Evolutionary conservation across 768 basidiomycete species (phyloP).

Genomic region (Xanthoconium stramineum): DNA sequence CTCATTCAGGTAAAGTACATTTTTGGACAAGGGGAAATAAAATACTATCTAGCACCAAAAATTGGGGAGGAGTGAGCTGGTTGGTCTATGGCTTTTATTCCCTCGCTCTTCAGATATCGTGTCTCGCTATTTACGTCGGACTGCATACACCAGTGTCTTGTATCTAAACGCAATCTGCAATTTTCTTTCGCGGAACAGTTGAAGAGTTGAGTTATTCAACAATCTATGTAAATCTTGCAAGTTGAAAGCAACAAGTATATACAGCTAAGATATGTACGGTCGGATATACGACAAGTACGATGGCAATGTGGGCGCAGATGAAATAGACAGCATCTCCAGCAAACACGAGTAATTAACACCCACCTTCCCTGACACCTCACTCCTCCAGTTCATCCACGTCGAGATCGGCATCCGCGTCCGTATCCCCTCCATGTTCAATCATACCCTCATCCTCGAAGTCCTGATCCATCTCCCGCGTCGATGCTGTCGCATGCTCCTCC

Average conservation of each 20-base stretch:
- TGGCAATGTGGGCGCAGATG: background rate
- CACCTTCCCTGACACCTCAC: background rate
- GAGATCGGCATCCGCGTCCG: conserved; percentile 8
- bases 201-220: background rate
- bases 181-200: background rate
- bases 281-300: conserved; percentile 4
- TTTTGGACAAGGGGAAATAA: conserved; percentile 84
- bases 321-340: conserved; percentile 16
- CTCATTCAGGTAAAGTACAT: conserved; percentile 73
- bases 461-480: background rate
- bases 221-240: no score
- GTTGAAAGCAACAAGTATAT: conserved; percentile 15
- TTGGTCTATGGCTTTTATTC: conserved; percentile 4
- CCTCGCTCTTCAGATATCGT: conserved; percentile 8
- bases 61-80: conserved; percentile 72
- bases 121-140: conserved; percentile 12
- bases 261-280: conserved; percentile 6
- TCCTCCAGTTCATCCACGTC: conserved; percentile 14
- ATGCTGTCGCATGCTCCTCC: background rate
- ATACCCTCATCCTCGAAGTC: background rate
- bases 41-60: conserved; percentile 96
- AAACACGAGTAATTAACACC: conserved; percentile 3
- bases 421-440: conserved; percentile 7
- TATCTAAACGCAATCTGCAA: conserved; percentile 9
- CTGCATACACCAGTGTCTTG: conserved; percentile 8